Evolutionary conservation across 2,329 filamentous ascomycete genomes (phyloP), one percentile per base, ranked within the genome.

Genomic region (Blastomyces silverae): DNA sequence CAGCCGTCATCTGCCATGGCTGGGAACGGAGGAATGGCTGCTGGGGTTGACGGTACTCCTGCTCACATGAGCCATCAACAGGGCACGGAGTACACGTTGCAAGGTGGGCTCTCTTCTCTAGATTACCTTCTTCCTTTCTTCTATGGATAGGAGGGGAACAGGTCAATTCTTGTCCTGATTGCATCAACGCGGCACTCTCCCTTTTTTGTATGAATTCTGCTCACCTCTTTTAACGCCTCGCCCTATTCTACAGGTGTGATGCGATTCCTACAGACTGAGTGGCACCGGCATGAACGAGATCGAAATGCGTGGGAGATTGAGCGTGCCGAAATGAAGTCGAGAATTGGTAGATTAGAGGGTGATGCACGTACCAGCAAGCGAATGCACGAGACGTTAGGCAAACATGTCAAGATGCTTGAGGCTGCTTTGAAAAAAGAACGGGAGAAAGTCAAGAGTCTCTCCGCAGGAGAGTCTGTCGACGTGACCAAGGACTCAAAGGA

Each of bases 291-390:
- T 78, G 94, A 99, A 79, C 90, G 94, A 79, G 94, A 97, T 75
- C 87, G 94, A 72, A 99, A 99, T 79, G 89, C 92, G 48, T 99
- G 94, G 94, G 94, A 99, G 78, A 99, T 99, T 75, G 94, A 99
- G 79, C 89, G 92, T 74, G 94, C 96, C 72, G 94, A 99, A 80
- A 97, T 99, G 94, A 96, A 96, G 81, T 92, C 91, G 70, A 88
- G 95, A 73, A 97, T 99, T 79, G 93, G 93, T 62, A 89, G 90
- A 73, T 85, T 97, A 69, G 94, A 99, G 79, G 94, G 94, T 64
- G 91, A 96, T 70, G 86, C 89, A 42, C 85, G 92, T 69, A 91
- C 93, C 70, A 89, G 90, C 61, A 94, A 96, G 78, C 89, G 90
- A 67, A 86, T 92, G 65, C 92, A 96, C 72, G 92, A 92, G 77